Conservation (phyloP, 345 rosid species). For the Cardiospermum halicacabum region DNA sequence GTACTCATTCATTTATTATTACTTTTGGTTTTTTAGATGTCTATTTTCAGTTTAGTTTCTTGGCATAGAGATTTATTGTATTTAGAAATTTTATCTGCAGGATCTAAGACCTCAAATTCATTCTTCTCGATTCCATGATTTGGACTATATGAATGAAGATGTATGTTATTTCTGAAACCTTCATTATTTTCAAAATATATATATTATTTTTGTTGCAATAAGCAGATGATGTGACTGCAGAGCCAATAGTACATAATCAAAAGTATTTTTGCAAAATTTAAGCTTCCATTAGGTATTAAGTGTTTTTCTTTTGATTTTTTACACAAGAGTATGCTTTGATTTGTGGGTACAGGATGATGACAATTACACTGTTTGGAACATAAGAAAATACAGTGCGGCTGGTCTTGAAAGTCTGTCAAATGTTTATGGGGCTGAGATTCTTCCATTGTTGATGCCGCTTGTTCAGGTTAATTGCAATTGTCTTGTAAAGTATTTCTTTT, state of each 20-base stretch:
- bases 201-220: neutral
- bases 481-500: constrained; percentile 10
- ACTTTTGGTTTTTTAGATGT: neutral
- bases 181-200: neutral
- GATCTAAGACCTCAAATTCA: constrained; percentile 96
- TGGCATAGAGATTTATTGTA: constrained; percentile 7
- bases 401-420: constrained; percentile 85
- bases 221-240: neutral
- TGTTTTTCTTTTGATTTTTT: no score
- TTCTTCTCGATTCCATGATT: constrained; percentile 79
- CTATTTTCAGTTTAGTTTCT: neutral
- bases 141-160: constrained; percentile 71
- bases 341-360: constrained; percentile 66
- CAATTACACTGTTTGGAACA: constrained; percentile 72
- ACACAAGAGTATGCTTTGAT: neutral
- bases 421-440: constrained; percentile 93
- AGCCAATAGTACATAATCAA: neutral
- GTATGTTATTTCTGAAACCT: constrained; percentile 32
- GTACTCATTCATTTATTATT: constrained; percentile 32
- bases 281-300: neutral
- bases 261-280: neutral
- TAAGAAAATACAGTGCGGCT: constrained; percentile 98
- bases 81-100: constrained; percentile 35
- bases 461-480: constrained; percentile 46
- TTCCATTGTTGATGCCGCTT: constrained; percentile 80